phyloP scores from a whole-genome alignment of 352 stramenopile genomes.

The Globisporangium cederbergense region DNA sequence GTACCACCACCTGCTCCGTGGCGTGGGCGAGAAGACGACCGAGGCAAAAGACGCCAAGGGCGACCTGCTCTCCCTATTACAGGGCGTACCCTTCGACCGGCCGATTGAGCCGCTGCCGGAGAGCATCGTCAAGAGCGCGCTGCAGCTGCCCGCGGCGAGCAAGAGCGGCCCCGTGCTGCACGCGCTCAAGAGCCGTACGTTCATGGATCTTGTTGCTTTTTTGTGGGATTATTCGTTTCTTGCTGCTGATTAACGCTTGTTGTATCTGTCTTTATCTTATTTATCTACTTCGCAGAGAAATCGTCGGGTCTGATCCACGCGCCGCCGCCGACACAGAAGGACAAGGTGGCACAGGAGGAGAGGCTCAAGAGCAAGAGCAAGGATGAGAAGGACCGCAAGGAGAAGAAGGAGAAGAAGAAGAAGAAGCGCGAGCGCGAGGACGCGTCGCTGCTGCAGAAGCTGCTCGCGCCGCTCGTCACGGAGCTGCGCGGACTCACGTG shows the following conservation, averaged over 20 bases:
- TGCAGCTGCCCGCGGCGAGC: constrained; percentile 59
- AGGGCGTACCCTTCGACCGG: constrained; percentile 75
- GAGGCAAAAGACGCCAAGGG: constrained; percentile 41
- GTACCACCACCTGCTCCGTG: constrained; percentile 71
- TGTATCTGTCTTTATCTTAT: neutral
- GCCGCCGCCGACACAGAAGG: constrained; percentile 38
- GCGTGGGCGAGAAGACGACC: constrained; percentile 44
- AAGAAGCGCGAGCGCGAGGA: constrained; percentile 79
- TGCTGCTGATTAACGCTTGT: neutral
- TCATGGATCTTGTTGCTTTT: neutral
- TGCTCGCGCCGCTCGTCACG: constrained; percentile 60
- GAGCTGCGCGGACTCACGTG: constrained; percentile 72
- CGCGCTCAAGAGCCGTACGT: constrained; percentile 33
- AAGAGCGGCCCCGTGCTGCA: constrained; percentile 59
- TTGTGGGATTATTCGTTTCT: neutral
- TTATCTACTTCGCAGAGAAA: constrained; percentile 24
- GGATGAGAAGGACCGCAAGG: constrained; percentile 70
- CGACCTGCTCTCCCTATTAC: constrained; percentile 52
- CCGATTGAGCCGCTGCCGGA: constrained; percentile 74
- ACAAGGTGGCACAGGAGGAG: constrained; percentile 36
- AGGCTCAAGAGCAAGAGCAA: constrained; percentile 51
- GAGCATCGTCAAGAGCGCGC: constrained; percentile 62
- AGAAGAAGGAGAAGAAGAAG: constrained; percentile 86
- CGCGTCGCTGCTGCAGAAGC: constrained; percentile 61
- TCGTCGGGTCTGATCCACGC: constrained; percentile 61